Evolutionary conservation across 352 stramenopile genomes (phyloP).

Genomic region (Globisporangium orthogonon): DNA sequence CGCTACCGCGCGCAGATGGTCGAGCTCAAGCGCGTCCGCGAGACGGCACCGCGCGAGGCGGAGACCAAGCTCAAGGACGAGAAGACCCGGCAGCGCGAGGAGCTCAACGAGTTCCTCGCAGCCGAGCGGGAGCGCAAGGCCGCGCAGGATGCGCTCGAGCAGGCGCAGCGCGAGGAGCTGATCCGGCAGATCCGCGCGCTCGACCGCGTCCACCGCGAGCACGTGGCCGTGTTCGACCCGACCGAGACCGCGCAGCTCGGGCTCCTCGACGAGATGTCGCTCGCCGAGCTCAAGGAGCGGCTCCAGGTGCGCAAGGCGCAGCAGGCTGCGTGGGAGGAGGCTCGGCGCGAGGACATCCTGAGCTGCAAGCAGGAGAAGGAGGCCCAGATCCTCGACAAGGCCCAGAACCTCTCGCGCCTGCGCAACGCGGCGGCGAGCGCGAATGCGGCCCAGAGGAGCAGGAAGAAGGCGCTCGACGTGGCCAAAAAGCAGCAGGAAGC

Average conservation of each 20-base stretch:
- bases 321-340: constrained; percentile 61
- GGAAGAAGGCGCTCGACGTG: constrained; percentile 47
- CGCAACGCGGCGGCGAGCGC: constrained; percentile 57
- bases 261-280: constrained; percentile 90
- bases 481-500: constrained; percentile 54
- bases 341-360: constrained; percentile 62
- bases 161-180: constrained; percentile 70
- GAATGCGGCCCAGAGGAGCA: constrained; percentile 44
- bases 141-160: constrained; percentile 52
- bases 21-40: constrained; percentile 72
- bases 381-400: constrained; percentile 58
- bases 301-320: constrained; percentile 74
- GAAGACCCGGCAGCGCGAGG: constrained; percentile 53
- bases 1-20: constrained; percentile 45
- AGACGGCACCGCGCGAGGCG: constrained; percentile 75
- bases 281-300: constrained; percentile 79
- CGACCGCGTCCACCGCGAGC: constrained; percentile 68
- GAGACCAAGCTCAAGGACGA: constrained; percentile 53
- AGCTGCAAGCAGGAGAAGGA: constrained; percentile 74
- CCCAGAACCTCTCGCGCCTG: constrained; percentile 71
- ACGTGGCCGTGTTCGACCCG: constrained; percentile 88
- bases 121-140: constrained; percentile 58
- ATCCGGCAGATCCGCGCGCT: constrained; percentile 84
- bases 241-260: constrained; percentile 83
- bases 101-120: constrained; percentile 54